These are phyloP conservation scores for Vaccinium myrtillus DNA, from an alignment of 148 eudicot species.

Conservation along the genomic window DNA sequence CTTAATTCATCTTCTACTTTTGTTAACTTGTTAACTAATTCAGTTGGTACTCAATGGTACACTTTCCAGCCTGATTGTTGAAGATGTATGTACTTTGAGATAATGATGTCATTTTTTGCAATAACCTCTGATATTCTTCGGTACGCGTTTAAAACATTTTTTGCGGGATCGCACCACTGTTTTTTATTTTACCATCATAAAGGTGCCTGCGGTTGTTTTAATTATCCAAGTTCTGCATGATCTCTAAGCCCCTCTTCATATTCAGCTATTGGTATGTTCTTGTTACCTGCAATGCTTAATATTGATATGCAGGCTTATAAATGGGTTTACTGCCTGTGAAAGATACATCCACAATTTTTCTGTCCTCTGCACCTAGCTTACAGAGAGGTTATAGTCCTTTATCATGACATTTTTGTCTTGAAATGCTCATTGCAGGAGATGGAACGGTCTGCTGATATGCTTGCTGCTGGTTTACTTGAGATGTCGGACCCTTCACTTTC, in stretches of 20 bases:
- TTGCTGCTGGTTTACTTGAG: constrained; percentile 96
- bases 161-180: neutral
- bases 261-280: constrained; percentile 3
- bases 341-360: neutral
- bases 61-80: neutral
- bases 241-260: neutral
- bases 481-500: constrained; percentile 94
- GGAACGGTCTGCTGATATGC: constrained; percentile 98
- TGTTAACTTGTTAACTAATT: neutral
- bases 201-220: neutral
- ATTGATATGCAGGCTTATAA: neutral
- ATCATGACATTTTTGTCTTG: neutral
- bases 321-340: neutral
- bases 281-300: constrained; percentile 12
- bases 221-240: constrained; percentile 11
- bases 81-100: neutral
- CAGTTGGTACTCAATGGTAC: neutral
- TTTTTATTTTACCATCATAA: neutral
- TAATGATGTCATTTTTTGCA: constrained; percentile 1
- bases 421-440: constrained; percentile 66
- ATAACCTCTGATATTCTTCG: neutral
- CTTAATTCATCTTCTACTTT: neutral
- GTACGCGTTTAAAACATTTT: neutral
- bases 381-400: neutral
- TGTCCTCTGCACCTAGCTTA: neutral